Percentiles rank a stretch among this genome's conserved stretches.
These are phyloP conservation scores for Imleria badia DNA, from an alignment of 768 basidiomycete genomes.

Conservation along the genomic window DNA sequence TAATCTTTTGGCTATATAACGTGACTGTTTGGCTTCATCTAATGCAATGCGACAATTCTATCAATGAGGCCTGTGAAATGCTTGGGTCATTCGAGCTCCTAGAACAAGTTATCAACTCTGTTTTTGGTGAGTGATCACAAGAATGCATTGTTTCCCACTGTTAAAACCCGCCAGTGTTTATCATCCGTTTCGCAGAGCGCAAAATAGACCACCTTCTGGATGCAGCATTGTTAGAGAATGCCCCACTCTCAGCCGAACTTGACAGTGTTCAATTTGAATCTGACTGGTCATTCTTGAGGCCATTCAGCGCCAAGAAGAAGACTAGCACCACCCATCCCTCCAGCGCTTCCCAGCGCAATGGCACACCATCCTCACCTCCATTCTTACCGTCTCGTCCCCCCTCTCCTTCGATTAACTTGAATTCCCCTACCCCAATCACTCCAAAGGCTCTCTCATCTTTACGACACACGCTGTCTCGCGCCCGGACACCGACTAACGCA, in stretches of 20 bases:
- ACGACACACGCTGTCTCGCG: slow-evolving; percentile 58
- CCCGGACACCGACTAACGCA: slow-evolving; percentile 50
- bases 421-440: slow-evolving; percentile 43
- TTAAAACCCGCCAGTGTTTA: slow-evolving; percentile 63
- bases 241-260: slow-evolving; percentile 73
- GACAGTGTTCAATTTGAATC: slow-evolving; percentile 91
- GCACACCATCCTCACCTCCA: slow-evolving; percentile 48
- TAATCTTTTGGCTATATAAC: slow-evolving; percentile 96
- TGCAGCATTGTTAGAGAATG: slow-evolving; percentile 76
- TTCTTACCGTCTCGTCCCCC: slow-evolving; percentile 47
- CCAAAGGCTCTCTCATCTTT: slow-evolving; percentile 66
- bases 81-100: slow-evolving; percentile 82
- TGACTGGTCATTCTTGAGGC: slow-evolving; percentile 90
- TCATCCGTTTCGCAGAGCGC: slow-evolving; percentile 89
- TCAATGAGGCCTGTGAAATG: slow-evolving; percentile 78
- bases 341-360: slow-evolving; percentile 34
- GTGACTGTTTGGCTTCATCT: slow-evolving; percentile 88
- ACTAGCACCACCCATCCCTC: slow-evolving; percentile 23
- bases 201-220: slow-evolving; percentile 88
- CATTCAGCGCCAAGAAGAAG: slow-evolving; percentile 67
- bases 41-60: slow-evolving; percentile 78
- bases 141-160: neutral
- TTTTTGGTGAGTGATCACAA: slow-evolving; percentile 65
- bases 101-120: slow-evolving; percentile 91
- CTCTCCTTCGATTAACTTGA: slow-evolving; percentile 49